Evolutionary conservation across 257 asterid genomes (phyloP).

Genomic region (Scutellaria galericulata): DNA sequence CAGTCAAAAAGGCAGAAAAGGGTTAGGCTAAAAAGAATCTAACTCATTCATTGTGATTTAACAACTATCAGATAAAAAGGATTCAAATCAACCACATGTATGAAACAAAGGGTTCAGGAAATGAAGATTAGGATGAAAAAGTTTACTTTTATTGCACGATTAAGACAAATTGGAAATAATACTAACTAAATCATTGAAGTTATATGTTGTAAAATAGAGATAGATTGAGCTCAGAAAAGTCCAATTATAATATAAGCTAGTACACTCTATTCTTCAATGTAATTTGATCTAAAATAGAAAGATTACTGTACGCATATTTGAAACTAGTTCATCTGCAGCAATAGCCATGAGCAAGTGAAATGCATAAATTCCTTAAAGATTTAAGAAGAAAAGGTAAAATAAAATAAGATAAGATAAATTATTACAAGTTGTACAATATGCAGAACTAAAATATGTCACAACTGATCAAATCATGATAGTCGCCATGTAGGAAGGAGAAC

Average conservation of each 20-base stretch:
- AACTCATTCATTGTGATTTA: neutral
- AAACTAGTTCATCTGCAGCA: no score
- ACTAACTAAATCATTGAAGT: neutral
- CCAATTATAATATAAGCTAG: constrained; percentile 1
- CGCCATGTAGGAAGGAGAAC: no score
- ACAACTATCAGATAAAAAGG: constrained; percentile 4
- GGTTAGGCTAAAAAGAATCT: neutral
- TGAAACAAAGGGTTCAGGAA: neutral
- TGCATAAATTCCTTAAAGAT: no score
- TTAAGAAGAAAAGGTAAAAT: no score
- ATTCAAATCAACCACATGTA: constrained; percentile 15
- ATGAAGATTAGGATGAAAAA: neutral
- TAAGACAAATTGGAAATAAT: neutral
- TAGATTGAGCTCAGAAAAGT: neutral
- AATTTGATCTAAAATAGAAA: neutral
- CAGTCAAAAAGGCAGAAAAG: constrained; percentile 6
- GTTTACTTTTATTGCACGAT: neutral
- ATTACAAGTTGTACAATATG: no score
- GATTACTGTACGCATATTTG: neutral
- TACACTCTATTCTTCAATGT: neutral
- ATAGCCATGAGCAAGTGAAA: no score
- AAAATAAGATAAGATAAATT: no score
- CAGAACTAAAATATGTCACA: no score
- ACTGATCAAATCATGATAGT: no score
- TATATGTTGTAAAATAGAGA: neutral